A percentile compares a stretch with the other conserved stretches of the same genome.
Evolutionary conservation across 345 rosid genomes (phyloP).

Genomic region (Corchorus olitorius): DNA sequence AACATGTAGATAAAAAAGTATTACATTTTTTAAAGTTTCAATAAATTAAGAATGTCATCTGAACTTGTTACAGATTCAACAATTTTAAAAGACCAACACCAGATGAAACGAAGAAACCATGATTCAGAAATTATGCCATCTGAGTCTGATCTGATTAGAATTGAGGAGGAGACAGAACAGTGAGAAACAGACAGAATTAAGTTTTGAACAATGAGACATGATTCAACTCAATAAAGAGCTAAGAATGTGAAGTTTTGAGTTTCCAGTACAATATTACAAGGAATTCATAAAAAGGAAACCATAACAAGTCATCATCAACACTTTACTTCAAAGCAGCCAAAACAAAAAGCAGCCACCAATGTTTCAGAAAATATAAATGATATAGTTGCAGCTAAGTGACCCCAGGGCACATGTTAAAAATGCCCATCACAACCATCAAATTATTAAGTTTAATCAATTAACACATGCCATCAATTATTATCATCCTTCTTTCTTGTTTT

Average conservation of each 20-base stretch:
- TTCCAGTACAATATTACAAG: not conserved
- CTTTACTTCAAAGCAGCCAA: slow-evolving; percentile 1
- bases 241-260: not conserved
- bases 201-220: not conserved
- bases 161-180: not conserved
- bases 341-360: slow-evolving; percentile 10
- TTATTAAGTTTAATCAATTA: not conserved
- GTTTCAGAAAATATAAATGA: not conserved
- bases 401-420: slow-evolving; percentile 20
- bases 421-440: slow-evolving; percentile 13
- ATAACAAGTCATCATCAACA: slow-evolving; percentile 15
- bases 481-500: slow-evolving; percentile 10
- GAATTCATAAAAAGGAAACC: not conserved
- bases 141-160: not conserved
- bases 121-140: not conserved
- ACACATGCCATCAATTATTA: slow-evolving; percentile 13
- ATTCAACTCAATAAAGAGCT: slow-evolving; percentile 3
- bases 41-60: too few species aligned
- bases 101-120: not conserved
- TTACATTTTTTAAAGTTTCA: too few species aligned
- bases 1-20: too few species aligned
- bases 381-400: slow-evolving; percentile 2
- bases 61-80: too few species aligned
- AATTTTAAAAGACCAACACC: too few species aligned
- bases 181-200: not conserved